Evolutionary conservation across 2,329 filamentous ascomycete species (phyloP).

Genomic region (Xylaria sp.): DNA sequence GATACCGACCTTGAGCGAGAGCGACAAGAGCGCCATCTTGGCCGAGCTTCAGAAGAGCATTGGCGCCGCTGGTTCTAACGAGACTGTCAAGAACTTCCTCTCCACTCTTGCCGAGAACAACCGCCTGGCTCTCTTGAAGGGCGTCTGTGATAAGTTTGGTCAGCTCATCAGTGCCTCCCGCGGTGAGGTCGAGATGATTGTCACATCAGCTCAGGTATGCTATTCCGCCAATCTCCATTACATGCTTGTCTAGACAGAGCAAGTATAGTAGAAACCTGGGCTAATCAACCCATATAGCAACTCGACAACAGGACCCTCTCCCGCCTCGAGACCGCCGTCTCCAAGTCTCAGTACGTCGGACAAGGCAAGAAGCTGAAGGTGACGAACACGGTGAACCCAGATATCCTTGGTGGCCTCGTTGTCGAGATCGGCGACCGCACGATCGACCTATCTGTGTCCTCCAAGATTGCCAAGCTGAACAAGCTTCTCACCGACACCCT

Average conservation of each 20-base stretch:
- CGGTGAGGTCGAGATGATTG: slow-evolving; percentile 90
- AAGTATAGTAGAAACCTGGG: neutral
- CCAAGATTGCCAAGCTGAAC: slow-evolving; percentile 98
- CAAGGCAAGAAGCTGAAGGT: slow-evolving; percentile 98
- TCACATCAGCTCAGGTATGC: slow-evolving; percentile 87
- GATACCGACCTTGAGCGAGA: slow-evolving; percentile 76
- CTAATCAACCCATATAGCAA: slow-evolving; percentile 46
- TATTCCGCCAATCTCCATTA: neutral
- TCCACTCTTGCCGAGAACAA: slow-evolving; percentile 93
- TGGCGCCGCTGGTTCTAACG: slow-evolving; percentile 68
- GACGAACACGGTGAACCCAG: slow-evolving; percentile 91
- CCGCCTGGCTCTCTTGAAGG: slow-evolving; percentile 80
- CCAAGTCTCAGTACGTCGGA: slow-evolving; percentile 87
- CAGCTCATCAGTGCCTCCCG: slow-evolving; percentile 85
- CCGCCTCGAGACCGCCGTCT: slow-evolving; percentile 84
- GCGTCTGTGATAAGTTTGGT: slow-evolving; percentile 85
- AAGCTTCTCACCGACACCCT: slow-evolving; percentile 95
- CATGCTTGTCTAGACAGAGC: neutral
- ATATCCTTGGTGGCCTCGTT: slow-evolving; percentile 90
- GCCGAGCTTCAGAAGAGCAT: slow-evolving; percentile 86
- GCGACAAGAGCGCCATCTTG: slow-evolving; percentile 87
- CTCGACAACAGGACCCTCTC: slow-evolving; percentile 85
- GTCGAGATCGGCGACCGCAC: slow-evolving; percentile 98
- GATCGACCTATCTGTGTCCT: slow-evolving; percentile 94
- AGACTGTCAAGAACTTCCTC: slow-evolving; percentile 94